Base-by-base conservation (phyloP, 2,329 filamentous ascomycete genomes). In the Aspergillus tamarii region DNA sequence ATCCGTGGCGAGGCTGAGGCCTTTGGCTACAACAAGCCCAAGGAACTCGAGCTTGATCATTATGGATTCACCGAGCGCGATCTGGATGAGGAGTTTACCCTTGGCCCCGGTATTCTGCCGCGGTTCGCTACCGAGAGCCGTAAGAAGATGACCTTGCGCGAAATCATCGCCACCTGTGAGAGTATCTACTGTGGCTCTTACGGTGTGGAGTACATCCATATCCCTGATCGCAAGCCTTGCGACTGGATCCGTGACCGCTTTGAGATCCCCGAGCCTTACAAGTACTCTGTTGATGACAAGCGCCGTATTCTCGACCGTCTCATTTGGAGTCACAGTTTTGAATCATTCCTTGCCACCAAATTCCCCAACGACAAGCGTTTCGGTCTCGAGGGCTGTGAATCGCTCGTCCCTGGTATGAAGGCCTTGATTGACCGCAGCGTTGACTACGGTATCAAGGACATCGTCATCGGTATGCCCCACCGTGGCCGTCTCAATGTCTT, bases 331-430 rank as follows among this genome's bases (percentile, higher is more conserved):
- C 96, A 94, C 68, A 97, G 93, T 82, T 99, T 99, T 79, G 95
- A 99, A 84, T 84, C 89, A 65, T 99, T 99, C 87, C 84, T 96
- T 70, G 90, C 95, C 62, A 97, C 93, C 64, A 99, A 99, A 82
- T 98, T 97, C 82, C 95, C 95, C 79, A 99, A 99, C 82, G 95
- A 99, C 84, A 99, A 99, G 87, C 92, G 95, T 76, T 99, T 99
- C 81, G 95, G 95, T 83, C 88, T 99, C 32, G 95, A 99, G 83
- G 95, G 95, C 77, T 96, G 94, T 76, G 95, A 99, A 82, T 94
- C 93, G 62, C 87, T 99, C 70, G 96, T 99, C 64, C 95, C 95
- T 32, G 95, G 95, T 79, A 99, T 99, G 95, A 99, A 99, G 86
- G 95, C 95, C 60, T 84, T 99, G 67, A 99, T 99, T 69, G 95